Evolutionary conservation across 2,329 filamentous ascomycete genomes (phyloP).

Genomic region (Aspergillus calidoustus): DNA sequence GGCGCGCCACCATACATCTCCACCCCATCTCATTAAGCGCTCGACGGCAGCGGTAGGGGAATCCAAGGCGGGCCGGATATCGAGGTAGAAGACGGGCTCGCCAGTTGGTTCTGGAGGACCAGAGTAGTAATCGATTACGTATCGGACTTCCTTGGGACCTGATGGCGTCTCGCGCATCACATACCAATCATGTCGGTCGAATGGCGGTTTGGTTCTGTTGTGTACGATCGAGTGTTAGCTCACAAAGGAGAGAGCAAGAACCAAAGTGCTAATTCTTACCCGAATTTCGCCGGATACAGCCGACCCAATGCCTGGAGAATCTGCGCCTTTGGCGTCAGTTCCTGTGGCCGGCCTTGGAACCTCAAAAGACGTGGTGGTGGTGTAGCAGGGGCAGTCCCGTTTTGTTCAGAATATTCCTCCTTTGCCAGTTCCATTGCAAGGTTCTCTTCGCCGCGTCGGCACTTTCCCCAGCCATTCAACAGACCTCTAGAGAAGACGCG

Average conservation of each 20-base stretch:
- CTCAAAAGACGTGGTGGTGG: constrained; percentile 74
- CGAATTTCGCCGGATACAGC: constrained; percentile 79
- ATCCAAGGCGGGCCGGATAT: constrained; percentile 86
- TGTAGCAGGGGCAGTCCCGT: constrained; percentile 32
- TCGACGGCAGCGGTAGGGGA: constrained; percentile 81
- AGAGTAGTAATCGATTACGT: constrained; percentile 96
- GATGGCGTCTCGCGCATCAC: constrained; percentile 71
- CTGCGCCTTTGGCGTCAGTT: constrained; percentile 88
- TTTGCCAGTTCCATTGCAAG: constrained; percentile 59
- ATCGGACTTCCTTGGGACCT: constrained; percentile 79
- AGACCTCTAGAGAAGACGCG: constrained; percentile 78
- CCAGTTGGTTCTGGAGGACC: constrained; percentile 80
- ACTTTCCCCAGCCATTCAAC: constrained; percentile 72
- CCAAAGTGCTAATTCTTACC: constrained; percentile 52
- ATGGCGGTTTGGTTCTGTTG: constrained; percentile 76
- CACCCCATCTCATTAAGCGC: constrained; percentile 84
- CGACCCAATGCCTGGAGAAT: constrained; percentile 80
- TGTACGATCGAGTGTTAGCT: neutral
- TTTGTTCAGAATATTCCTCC: constrained; percentile 43
- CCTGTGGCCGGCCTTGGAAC: constrained; percentile 87
- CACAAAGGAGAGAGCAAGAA: neutral
- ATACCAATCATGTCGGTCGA: constrained; percentile 98
- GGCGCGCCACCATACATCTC: constrained; percentile 91
- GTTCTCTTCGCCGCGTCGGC: constrained; percentile 73
- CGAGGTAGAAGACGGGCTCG: constrained; percentile 93